These are phyloP conservation scores for Aspergillus mulundensis DNA, from an alignment of 495 filamentous ascomycete genomes.

Conservation along the genomic window DNA sequence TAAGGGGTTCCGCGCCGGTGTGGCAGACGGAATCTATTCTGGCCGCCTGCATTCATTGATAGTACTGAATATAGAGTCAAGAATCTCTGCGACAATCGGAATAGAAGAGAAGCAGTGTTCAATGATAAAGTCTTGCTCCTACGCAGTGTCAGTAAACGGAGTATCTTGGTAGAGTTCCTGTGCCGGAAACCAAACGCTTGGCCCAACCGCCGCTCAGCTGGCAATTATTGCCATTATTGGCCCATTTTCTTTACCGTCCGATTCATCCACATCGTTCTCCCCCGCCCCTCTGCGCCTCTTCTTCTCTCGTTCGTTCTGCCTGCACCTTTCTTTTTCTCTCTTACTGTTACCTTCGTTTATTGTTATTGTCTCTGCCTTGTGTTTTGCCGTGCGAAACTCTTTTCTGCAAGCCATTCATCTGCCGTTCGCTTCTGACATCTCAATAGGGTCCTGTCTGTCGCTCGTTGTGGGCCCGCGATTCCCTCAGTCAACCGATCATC, in stretches of 20 bases:
- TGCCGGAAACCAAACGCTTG: slow-evolving; percentile 1
- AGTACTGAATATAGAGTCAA: too few species aligned
- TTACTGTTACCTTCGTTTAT: neutral
- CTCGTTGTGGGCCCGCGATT: slow-evolving; percentile 16
- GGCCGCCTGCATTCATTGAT: too few species aligned
- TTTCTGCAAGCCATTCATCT: neutral
- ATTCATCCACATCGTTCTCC: slow-evolving; percentile 10
- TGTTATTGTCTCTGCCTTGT: slow-evolving; percentile 1
- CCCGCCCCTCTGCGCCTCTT: slow-evolving; percentile 4
- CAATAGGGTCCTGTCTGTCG: slow-evolving; percentile 8
- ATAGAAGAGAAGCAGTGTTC: neutral
- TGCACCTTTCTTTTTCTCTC: slow-evolving; percentile 10
- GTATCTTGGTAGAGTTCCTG: neutral
- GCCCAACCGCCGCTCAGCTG: neutral
- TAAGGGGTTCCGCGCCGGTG: too few species aligned
- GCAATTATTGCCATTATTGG: slow-evolving; percentile 13
- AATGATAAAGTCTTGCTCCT: neutral
- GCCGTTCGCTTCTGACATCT: slow-evolving; percentile 9
- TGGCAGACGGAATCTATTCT: too few species aligned
- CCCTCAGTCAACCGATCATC: slow-evolving; percentile 10
- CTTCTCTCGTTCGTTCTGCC: slow-evolving; percentile 1
- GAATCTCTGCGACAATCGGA: too few species aligned
- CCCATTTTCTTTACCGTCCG: slow-evolving; percentile 4
- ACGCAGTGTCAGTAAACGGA: neutral
- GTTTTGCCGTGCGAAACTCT: slow-evolving; percentile 9